These are phyloP conservation scores for Sporothrix phasma DNA, from an alignment of 2,329 filamentous ascomycete species.

Conservation along the genomic window DNA sequence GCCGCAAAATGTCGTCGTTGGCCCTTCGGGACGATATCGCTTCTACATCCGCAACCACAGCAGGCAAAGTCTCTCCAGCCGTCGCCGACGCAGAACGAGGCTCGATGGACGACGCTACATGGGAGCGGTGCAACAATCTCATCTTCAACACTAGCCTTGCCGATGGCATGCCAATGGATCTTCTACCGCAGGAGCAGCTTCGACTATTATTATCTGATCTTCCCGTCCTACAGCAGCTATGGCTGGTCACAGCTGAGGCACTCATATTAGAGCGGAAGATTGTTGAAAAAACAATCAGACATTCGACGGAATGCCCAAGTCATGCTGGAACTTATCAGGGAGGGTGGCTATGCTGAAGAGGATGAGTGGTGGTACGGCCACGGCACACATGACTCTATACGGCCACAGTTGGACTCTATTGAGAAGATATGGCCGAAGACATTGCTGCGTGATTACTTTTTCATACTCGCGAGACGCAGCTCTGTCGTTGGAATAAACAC, in stretches of 20 bases:
- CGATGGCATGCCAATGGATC: constrained; percentile 52
- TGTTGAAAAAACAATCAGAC: constrained; percentile 45
- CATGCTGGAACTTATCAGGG: constrained; percentile 53
- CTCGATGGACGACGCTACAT: constrained; percentile 18
- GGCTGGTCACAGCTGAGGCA: constrained; percentile 53
- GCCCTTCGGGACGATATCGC: constrained; percentile 26
- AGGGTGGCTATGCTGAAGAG: constrained; percentile 48
- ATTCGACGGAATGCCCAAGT: constrained; percentile 55
- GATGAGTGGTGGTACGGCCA: constrained; percentile 55
- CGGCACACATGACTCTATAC: constrained; percentile 43
- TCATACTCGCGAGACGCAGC: not conserved
- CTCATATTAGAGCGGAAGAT: constrained; percentile 50
- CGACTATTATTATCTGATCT: constrained; percentile 44
- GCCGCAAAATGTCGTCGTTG: constrained; percentile 47
- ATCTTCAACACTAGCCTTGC: constrained; percentile 51
- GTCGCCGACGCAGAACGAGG: constrained; percentile 11
- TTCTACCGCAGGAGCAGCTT: constrained; percentile 41
- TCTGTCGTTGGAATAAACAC: not conserved
- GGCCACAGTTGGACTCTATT: constrained; percentile 39
- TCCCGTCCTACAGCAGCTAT: constrained; percentile 49
- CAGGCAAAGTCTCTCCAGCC: not conserved
- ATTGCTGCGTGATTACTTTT: not conserved
- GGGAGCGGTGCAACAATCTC: constrained; percentile 28
- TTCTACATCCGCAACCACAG: not conserved
- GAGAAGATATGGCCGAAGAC: constrained; percentile 38